Evolutionary conservation across 2,329 filamentous ascomycete species (phyloP).

Genomic region (Gyromitra esculenta): DNA sequence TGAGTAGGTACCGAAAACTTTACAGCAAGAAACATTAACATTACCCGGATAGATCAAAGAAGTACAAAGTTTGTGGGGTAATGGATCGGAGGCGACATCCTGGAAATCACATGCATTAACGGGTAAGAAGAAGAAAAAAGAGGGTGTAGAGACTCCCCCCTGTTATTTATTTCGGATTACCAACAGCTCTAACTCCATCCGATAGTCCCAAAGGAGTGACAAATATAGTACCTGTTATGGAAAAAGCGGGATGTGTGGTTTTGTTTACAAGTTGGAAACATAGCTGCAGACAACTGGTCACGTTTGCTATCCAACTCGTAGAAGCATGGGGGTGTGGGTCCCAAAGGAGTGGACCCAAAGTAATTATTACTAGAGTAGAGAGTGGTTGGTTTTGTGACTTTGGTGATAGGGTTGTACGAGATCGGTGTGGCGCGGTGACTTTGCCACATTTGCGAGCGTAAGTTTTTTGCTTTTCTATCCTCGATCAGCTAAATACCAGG

Average conservation of each 20-base stretch:
- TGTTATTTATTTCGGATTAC: slow-evolving; percentile 16
- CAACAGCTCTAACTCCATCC: slow-evolving; percentile 6
- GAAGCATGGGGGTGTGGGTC: neutral
- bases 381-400: neutral
- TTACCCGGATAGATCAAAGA: slow-evolving; percentile 15
- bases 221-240: slow-evolving; percentile 11
- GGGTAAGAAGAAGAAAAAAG: slow-evolving; percentile 7
- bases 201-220: slow-evolving; percentile 3
- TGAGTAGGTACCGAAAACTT: neutral
- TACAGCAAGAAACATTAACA: neutral
- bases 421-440: slow-evolving; percentile 37
- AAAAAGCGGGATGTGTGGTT: neutral
- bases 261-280: slow-evolving; percentile 17
- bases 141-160: neutral
- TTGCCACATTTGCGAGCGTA: slow-evolving; percentile 12
- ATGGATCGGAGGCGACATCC: neutral
- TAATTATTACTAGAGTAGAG: neutral
- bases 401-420: slow-evolving; percentile 2
- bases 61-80: slow-evolving; percentile 32
- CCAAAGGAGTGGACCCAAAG: too few species aligned
- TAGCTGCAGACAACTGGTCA: slow-evolving; percentile 21
- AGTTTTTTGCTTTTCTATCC: too few species aligned
- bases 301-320: slow-evolving; percentile 14
- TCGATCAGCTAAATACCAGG: too few species aligned
- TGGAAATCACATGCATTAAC: slow-evolving; percentile 33